Evolutionary conservation across 139 green algal species (phyloP), one percentile per base, ranked within the genome.

Genomic region (Nannochloris sp.): DNA sequence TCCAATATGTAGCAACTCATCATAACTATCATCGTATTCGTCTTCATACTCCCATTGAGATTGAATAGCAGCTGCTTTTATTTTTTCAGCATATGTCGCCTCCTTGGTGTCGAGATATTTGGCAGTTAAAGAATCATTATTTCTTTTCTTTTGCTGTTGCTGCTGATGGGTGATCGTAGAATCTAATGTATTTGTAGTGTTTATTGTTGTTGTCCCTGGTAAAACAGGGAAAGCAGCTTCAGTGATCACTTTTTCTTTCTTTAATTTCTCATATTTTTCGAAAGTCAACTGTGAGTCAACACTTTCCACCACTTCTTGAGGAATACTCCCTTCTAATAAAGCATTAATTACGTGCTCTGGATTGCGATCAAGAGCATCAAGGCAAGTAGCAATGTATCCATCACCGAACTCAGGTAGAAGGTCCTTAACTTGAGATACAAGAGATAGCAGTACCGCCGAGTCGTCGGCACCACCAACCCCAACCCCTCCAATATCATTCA

Each of bases 11-110:
- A 69, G 56, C 14, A 94, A 58, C 45, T 94, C 87, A 64, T 94
- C 87, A 57, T 85, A 90, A 0, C 65, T 81, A 69, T 95, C 87
- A 70, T 94, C 87, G 55, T 94, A 95, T 59, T 95, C 87, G 30
- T 95, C 87, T 8, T 93, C 80, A 46, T 90, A 90, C 66, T 86
- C 83, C 62, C 73, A 91, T 61, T 93, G 82, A 6, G 32, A 19
- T 12, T 47, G 57, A 1, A 14, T 37, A 3, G 72, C 72, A 4
- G 65, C 36, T 14, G 58, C 30, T 14, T 61, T 8, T 14, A 79
- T 54, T n/a, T 35, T 29, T 27, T 79, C 47, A 14, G 51, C 55
- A 44, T 77, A 71, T 32, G 47, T 39, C 5, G 44, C 56, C 27
- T 71, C 72, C 34, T 51, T 44, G 9, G 61, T 60, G 55, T 79